Conservation (phyloP, 192 early-diverging fungal species). For the Phlyctochytrium bullatum region DNA sequence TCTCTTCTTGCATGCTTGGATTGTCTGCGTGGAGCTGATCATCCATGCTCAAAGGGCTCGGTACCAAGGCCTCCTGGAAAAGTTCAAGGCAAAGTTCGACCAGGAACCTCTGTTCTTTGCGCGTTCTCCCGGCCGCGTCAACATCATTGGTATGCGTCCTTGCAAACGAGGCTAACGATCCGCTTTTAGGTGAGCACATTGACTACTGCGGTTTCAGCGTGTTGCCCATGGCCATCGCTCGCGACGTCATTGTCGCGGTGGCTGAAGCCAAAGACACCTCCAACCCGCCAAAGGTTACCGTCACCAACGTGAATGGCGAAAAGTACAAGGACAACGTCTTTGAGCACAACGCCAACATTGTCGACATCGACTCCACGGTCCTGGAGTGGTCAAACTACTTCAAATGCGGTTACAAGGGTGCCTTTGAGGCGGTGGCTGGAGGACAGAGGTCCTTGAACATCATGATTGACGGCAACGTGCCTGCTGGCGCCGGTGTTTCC, state of each 20-base stretch:
- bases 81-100: conserved; percentile 35
- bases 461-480: conserved; percentile 78
- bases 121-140: conserved; percentile 90
- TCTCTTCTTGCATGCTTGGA: neutral
- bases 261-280: conserved; percentile 12
- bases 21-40: too few species aligned
- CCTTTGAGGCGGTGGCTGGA: conserved; percentile 48
- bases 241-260: conserved; percentile 25
- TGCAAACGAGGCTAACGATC: neutral
- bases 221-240: conserved; percentile 86
- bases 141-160: conserved; percentile 76
- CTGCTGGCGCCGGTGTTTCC: conserved; percentile 77
- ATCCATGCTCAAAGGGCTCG: conserved; percentile 17
- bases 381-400: conserved; percentile 92
- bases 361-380: conserved; percentile 66
- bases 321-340: conserved; percentile 56
- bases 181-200: conserved; percentile 74
- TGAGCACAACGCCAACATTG: conserved; percentile 48
- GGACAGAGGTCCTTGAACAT: conserved; percentile 61
- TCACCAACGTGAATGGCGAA: conserved; percentile 51
- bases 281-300: conserved; percentile 37
- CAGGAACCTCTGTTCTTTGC: conserved; percentile 74
- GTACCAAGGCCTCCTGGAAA: conserved; percentile 12
- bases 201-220: conserved; percentile 95
- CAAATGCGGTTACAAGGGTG: conserved; percentile 82